A percentile compares a stretch with the other conserved stretches of the same genome.
Evolutionary conservation across 129 eudicot species (phyloP).

Genomic region (Tanacetum coccineum): DNA sequence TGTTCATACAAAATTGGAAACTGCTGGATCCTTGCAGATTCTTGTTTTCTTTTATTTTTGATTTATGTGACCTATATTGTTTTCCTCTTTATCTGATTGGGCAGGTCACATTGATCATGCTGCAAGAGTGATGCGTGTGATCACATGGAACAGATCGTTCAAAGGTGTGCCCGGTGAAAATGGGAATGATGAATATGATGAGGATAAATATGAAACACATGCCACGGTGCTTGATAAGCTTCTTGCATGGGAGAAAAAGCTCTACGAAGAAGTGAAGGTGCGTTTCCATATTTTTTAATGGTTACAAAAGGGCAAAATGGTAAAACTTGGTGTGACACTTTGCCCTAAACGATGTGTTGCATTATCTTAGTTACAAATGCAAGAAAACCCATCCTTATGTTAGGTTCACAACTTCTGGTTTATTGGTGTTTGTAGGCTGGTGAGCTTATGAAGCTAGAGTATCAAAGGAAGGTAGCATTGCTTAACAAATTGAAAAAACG

Average conservation of each 20-base stretch:
- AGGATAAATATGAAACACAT: constrained; percentile 81
- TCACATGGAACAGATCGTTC: constrained; percentile 96
- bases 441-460: constrained; percentile 94
- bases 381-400: not conserved
- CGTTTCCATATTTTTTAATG: not conserved
- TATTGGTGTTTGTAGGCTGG: constrained; percentile 56
- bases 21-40: not conserved
- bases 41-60: not conserved
- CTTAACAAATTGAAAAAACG: constrained; percentile 90
- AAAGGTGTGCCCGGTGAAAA: constrained; percentile 66
- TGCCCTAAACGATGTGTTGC: not conserved
- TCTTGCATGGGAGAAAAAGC: constrained; percentile 98
- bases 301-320: constrained; percentile 9
- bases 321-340: not conserved
- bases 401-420: constrained; percentile 5
- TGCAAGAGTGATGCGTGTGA: constrained; percentile 93
- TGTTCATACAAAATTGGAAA: not conserved
- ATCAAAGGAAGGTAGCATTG: constrained; percentile 74
- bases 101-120: constrained; percentile 98
- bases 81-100: not conserved
- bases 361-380: not conserved
- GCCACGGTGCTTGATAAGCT: constrained; percentile 93
- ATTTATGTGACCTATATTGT: not conserved
- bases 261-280: constrained; percentile 98
- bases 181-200: constrained; percentile 58